Percentiles rank a stretch among this genome's conserved stretches.
phyloP scores from a whole-genome alignment of 2,329 filamentous ascomycete species.

The Pyricularia pennisetigena region DNA sequence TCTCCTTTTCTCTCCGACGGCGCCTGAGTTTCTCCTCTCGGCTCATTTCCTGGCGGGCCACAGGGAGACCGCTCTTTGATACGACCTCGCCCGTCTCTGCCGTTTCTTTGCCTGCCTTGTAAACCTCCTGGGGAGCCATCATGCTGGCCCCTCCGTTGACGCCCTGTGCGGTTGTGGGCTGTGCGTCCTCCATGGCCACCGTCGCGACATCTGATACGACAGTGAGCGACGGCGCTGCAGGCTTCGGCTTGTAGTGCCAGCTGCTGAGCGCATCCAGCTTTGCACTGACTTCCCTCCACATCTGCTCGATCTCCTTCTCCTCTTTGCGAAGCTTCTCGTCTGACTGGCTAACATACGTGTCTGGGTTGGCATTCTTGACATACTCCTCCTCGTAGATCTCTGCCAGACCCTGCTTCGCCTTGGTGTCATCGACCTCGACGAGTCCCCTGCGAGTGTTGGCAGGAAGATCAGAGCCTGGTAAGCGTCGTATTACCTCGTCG shows the following conservation, averaged over 20 bases:
- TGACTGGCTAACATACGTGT: conserved; percentile 67
- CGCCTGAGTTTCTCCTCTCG: conserved; percentile 74
- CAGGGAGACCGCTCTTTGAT: conserved; percentile 64
- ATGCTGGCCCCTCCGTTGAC: conserved; percentile 59
- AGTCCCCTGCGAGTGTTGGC: conserved; percentile 56
- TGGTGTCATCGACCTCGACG: conserved; percentile 76
- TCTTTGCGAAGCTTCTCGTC: conserved; percentile 77
- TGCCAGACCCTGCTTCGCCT: conserved; percentile 77
- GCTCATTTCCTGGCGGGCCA: conserved; percentile 77
- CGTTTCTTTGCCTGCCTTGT: conserved; percentile 63
- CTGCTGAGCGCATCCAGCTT: conserved; percentile 84
- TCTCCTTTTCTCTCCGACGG: conserved; percentile 76
- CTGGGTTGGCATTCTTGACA: conserved; percentile 65
- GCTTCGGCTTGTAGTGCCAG: conserved; percentile 92
- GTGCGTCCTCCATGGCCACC: conserved; percentile 88
- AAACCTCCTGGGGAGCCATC: conserved; percentile 91
- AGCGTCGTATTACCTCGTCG: conserved; percentile 77
- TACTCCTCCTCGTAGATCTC: conserved; percentile 95
- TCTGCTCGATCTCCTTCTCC: conserved; percentile 68
- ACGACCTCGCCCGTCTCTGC: conserved; percentile 61
- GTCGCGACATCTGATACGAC: conserved; percentile 88
- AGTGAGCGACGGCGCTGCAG: conserved; percentile 68
- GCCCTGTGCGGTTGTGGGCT: conserved; percentile 72
- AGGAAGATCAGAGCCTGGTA: conserved; percentile 62
- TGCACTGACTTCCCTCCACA: conserved; percentile 74